Percentiles rank a stretch among this genome's conserved stretches.
phyloP scores from a whole-genome alignment of 2,329 filamentous ascomycete genomes.

The Chaetomiaceae sp. region DNA sequence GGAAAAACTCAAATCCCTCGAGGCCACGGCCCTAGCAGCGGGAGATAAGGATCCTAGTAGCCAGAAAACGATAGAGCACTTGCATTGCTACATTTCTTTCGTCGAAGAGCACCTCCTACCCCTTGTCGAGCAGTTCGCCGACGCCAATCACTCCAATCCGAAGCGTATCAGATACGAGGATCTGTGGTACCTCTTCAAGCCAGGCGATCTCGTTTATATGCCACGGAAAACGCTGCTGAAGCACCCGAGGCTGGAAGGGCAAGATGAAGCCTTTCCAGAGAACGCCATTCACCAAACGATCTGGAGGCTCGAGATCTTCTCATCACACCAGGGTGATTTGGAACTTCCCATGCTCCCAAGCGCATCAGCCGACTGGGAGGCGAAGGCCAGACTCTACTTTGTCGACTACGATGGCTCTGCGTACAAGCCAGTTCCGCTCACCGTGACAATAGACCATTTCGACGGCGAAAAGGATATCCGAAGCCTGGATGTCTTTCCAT shows the following conservation, averaged over 20 bases:
- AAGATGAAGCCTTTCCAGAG: neutral
- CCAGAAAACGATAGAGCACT: neutral
- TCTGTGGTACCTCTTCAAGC: slow-evolving; percentile 3
- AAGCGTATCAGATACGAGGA: slow-evolving; percentile 1
- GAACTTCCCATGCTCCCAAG: neutral
- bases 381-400: neutral
- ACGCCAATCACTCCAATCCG: neutral
- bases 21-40: neutral
- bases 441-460: neutral
- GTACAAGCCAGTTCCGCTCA: neutral
- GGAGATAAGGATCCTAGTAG: neutral
- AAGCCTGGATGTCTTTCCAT: neutral
- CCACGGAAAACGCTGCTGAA: neutral
- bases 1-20: neutral
- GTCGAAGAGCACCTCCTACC: slow-evolving; percentile 1
- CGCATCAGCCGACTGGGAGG: neutral
- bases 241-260: neutral
- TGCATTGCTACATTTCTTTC: slow-evolving; percentile 1
- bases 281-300: neutral
- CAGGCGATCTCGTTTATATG: neutral
- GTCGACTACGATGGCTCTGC: neutral
- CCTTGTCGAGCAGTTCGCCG: neutral
- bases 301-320: neutral
- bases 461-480: slow-evolving; percentile 1
- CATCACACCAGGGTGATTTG: neutral